Evolutionary conservation across 495 filamentous ascomycete species (phyloP).

Genomic region (Talaromyces stipitatus): DNA sequence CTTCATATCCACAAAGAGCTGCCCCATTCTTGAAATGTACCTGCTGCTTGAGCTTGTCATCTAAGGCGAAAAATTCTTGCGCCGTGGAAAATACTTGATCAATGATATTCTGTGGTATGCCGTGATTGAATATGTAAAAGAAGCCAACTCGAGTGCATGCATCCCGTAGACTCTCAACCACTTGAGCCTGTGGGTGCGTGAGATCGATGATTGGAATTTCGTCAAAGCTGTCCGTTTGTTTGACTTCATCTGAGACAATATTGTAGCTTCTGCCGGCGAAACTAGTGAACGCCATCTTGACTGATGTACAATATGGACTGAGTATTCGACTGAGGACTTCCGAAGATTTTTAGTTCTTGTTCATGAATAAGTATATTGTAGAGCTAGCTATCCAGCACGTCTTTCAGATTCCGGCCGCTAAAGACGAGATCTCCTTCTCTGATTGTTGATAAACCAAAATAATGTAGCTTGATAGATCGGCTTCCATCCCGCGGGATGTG

Average conservation of each 20-base stretch:
- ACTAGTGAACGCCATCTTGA: not conserved
- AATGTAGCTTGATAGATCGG: not conserved
- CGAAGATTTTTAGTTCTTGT: not conserved
- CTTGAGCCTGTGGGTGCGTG: slow-evolving; percentile 15
- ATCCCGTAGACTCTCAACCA: slow-evolving; percentile 33
- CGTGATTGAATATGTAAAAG: slow-evolving; percentile 43
- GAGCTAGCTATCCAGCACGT: not conserved
- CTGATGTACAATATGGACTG: not conserved
- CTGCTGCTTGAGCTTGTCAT: slow-evolving; percentile 20
- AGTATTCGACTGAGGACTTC: not conserved
- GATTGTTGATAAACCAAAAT: not conserved
- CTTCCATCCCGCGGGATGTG: not conserved
- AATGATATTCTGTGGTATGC: slow-evolving; percentile 30
- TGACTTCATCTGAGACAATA: slow-evolving; percentile 4
- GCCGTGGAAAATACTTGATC: slow-evolving; percentile 29
- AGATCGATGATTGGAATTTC: slow-evolving; percentile 36
- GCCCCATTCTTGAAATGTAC: not conserved
- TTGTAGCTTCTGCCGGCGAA: slow-evolving; percentile 3
- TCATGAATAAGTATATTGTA: not conserved
- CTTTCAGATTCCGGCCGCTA: not conserved
- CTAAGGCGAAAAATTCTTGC: slow-evolving; percentile 38
- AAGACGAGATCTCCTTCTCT: not conserved
- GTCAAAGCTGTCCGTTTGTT: slow-evolving; percentile 11
- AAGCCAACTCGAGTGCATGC: slow-evolving; percentile 49
- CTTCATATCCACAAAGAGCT: not conserved